Evolutionary conservation across 495 filamentous ascomycete genomes (phyloP), one percentile per base, ranked within the genome.

Genomic region (Aspergillus bridgeri): DNA sequence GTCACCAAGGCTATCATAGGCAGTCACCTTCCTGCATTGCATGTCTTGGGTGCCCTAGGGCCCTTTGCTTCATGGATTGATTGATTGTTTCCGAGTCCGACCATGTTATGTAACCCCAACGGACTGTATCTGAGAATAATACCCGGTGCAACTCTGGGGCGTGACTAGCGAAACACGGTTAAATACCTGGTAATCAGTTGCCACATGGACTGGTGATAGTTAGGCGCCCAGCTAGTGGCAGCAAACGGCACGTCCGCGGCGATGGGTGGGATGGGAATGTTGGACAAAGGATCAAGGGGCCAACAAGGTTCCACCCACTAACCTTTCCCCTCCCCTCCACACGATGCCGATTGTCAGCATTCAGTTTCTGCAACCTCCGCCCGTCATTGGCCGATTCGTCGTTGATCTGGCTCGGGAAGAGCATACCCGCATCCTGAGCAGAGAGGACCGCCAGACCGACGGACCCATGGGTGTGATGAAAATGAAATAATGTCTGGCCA

Each of bases 321-420:
- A 24, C 51, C 51, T n/a, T 21, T 20, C 25, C 23, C 7, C 27
- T 8, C 27, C 51, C 51, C 33, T 38, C 33, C 33, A 38, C 33
- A 38, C 13, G 17, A 4, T 47, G 52, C 42, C 23, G 42, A 45
- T 45, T 54, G 52, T 54, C 52, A 54, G 52, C 42, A 54, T 54
- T 47, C 52, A 54, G 52, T 54, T 54, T 54, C n/a, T 46, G 7
- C 15, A 11, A 29, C 21, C 15, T 20, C 20, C 21, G 9, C 24
- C 20, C 21, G 3, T 54, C 42, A 54, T 54, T 54, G 52, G 52
- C 23, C 43, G 2, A 17, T 25, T 51, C 48, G 48, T 1, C 6
- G 25, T 19, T 22, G 46, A 19, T 33, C 33, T 18, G n/a, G 17
- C 25, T 33, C 33, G 17, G 48, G 20, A 6, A 17, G 17, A 13